A percentile compares a stretch with the other conserved stretches of the same genome.
Conservation (phyloP, 1,139 yeast genomes). For the Scheffersomyces insectosa region DNA sequence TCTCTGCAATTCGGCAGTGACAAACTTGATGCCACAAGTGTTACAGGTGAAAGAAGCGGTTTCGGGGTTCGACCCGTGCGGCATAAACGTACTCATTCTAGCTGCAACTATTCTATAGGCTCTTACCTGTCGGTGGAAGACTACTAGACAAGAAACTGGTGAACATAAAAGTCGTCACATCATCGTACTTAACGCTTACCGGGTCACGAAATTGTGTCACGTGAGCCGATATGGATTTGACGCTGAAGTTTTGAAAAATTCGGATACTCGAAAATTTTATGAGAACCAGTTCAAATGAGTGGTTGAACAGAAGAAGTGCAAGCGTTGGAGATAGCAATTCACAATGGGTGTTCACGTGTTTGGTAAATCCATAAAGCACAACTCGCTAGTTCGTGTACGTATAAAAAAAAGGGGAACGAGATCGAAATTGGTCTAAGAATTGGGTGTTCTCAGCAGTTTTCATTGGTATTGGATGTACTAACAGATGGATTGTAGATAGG, state of each 20-base stretch:
- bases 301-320: too few species aligned
- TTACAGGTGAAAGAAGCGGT: constrained; percentile 69
- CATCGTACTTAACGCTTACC: not conserved
- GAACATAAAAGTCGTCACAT: not conserved
- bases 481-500: constrained; percentile 52
- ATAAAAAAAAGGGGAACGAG: not conserved
- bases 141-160: too few species aligned
- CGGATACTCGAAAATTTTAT: not conserved
- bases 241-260: not conserved
- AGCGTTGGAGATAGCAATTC: too few species aligned
- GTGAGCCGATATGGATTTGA: not conserved
- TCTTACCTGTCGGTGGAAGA: too few species aligned
- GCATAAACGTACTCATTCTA: constrained; percentile 24
- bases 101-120: too few species aligned
- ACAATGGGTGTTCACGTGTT: constrained; percentile 73
- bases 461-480: constrained; percentile 5
- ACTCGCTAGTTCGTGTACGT: constrained; percentile 44
- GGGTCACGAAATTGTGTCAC: not conserved
- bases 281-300: too few species aligned
- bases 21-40: constrained; percentile 80
- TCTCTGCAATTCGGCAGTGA: constrained; percentile 78
- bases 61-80: constrained; percentile 36
- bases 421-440: too few species aligned
- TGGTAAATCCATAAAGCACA: constrained; percentile 68
- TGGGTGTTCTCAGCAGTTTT: too few species aligned